Base-by-base conservation (phyloP, 192 early-diverging fungal genomes). In the Coemansia guatemalensis region DNA sequence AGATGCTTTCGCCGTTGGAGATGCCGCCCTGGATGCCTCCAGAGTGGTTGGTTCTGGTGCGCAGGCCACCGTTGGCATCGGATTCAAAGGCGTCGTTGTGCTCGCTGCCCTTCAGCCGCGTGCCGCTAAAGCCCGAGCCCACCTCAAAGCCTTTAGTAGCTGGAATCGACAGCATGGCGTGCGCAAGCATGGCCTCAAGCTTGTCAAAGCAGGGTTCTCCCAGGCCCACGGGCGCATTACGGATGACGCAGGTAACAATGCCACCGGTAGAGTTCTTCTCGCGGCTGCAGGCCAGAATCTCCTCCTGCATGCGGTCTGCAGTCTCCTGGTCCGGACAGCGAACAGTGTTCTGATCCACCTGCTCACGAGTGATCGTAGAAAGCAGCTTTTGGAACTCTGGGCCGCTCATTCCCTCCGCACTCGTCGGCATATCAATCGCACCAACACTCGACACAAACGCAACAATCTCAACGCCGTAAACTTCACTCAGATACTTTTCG, bases 151-250 rank as follows among this genome's bases (percentile, higher is more conserved):
- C 92, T 74, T 99, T 99, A 21, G 97, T 99, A 4, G 97, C 95
- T 7, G 97, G 97, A 60, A 99, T 96, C 22, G 94, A 96, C 60
- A 99, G 77, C 97, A 99, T 99, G 8, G 95, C 97, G 68, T 99
- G 96, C 7, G 97, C 97, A 55, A 99, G 79, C 62, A 88, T 77
- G 14, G 97, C 96, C 80, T 99, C 96, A 27, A 98, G 82, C 73
- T 99, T 99, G 74, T 99, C 97, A 67, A 99, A 99, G 77, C 92
- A 93, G 17, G 97, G 97, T 76, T 99, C 97, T 55, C 97, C 97
- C 35, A 99, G 83, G 3, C 97, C 97, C 20, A 82, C 73, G 5
- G 97, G 97, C 24, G 88, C 85, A 58, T 95, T 93, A 52, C 97
- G 87, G 74, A 99, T 94, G 33, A 99, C 95, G 71, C 97, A 99